Base-by-base conservation (phyloP, 2,329 filamentous ascomycete species). In the Xylaria sp. region DNA sequence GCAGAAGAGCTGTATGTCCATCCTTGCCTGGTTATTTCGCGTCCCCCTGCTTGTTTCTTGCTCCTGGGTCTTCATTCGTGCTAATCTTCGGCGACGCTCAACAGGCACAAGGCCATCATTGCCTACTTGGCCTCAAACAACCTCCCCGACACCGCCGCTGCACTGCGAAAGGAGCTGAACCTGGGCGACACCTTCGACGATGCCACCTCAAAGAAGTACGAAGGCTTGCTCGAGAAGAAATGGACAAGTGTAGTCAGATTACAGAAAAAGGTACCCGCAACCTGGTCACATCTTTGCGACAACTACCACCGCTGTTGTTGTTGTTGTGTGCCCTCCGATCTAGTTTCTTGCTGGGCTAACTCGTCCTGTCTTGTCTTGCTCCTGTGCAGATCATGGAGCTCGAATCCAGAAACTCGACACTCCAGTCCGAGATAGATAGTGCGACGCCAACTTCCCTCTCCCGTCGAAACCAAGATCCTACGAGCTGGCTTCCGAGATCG, bases 231-330 rank as follows among this genome's bases (percentile, higher is more conserved):
- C 74, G 95, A 98, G 86, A 98, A 97, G 88, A 98, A 98, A 85
- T 98, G 95, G 95, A 98, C 95, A 23, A 96, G 94, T 76, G 92
- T 98, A 34, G 94, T 98, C 76, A 88, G 95, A 70, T 82, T 98
- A 80, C 95, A 98, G 83, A 98, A 97, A 82, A 98, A 97, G 92
- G 93, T 92, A 82, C 60, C 81, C 51, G 15, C 23, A 32, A 20
- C 72, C 63, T 54, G 39, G 51, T 37, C 41, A 37, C 52, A 13
- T 52, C 23, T 13, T 34, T 55, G 12, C 15, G 48, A 20, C 34
- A 13, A 32, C 58, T 32, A 6, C 4, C 41, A 34, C 37, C 44
- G 23, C 37, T 37, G 41, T 34, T 8, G 10, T 55, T 8, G 10
- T 55, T 20, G 48, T 55, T 20, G 48, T 51, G 39, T 15, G 54